A percentile compares a stretch with the other conserved stretches of the same genome.
phyloP scores from a whole-genome alignment of 345 rosid species.

The Trapa incisa region DNA sequence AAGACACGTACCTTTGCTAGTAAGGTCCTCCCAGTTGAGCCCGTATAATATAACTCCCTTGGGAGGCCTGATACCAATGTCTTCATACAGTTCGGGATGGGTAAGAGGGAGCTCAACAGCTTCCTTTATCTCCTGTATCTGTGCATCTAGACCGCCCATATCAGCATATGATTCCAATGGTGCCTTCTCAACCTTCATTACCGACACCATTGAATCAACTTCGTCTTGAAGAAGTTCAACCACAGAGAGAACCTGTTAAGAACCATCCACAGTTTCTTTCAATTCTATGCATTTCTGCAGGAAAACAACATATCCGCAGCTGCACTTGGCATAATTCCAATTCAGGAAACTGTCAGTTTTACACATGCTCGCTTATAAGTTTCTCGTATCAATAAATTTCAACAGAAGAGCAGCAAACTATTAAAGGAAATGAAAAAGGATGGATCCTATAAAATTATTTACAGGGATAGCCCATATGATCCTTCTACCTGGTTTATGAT shows the following conservation, averaged over 20 bases:
- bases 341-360: background rate
- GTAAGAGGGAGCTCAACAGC: slow-evolving; percentile 98
- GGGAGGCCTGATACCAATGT: slow-evolving; percentile 96
- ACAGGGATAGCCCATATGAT: background rate
- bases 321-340: background rate
- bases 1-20: slow-evolving; percentile 70
- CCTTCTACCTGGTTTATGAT: background rate
- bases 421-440: background rate
- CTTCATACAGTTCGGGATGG: slow-evolving; percentile 97
- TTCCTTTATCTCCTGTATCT: slow-evolving; percentile 97
- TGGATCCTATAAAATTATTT: background rate
- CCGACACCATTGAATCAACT: slow-evolving; percentile 99
- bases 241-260: slow-evolving; percentile 68
- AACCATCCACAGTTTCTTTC: background rate
- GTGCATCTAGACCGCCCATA: slow-evolving; percentile 97
- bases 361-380: background rate
- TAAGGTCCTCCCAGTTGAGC: slow-evolving; percentile 94
- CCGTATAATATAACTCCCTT: slow-evolving; percentile 98
- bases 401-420: background rate
- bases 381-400: background rate
- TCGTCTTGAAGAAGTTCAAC: slow-evolving; percentile 98
- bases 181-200: slow-evolving; percentile 99
- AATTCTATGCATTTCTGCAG: background rate
- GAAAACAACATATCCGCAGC: background rate
- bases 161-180: slow-evolving; percentile 97